phyloP scores from a whole-genome alignment of 2,329 filamentous ascomycete genomes.

The Stylonectria norvegica region DNA sequence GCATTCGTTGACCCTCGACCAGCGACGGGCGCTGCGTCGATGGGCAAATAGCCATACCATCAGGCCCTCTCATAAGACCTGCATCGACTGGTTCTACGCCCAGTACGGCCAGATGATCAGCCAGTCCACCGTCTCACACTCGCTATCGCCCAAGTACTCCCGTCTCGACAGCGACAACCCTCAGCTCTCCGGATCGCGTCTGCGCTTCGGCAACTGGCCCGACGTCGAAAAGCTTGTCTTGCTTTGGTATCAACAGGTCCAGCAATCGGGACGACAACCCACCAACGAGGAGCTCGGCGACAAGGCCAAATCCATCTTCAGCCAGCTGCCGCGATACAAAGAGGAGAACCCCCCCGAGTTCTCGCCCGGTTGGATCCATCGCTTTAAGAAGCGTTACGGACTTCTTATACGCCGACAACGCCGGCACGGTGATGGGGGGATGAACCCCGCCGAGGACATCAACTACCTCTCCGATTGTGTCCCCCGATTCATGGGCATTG shows the following conservation, averaged over 20 bases:
- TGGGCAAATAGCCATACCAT: constrained; percentile 57
- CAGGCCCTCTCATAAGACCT: constrained; percentile 58
- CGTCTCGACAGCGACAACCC: constrained; percentile 57
- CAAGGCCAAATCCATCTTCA: constrained; percentile 59
- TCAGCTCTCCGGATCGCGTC: constrained; percentile 58
- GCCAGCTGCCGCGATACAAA: constrained; percentile 56
- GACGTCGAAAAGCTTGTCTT: constrained; percentile 58
- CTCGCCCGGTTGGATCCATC: constrained; percentile 61
- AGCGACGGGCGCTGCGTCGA: constrained; percentile 56
- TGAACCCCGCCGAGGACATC: constrained; percentile 53
- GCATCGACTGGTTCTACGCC: constrained; percentile 60
- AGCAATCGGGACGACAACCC: constrained; percentile 52
- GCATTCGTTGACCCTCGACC: constrained; percentile 59
- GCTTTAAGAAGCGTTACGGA: constrained; percentile 62
- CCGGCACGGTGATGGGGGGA: constrained; percentile 45
- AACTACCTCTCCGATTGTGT: constrained; percentile 59
- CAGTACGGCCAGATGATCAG: constrained; percentile 60
- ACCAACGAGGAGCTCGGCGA: constrained; percentile 62
- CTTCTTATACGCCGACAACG: constrained; percentile 56
- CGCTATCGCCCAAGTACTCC: constrained; percentile 59
- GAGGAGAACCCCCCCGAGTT: constrained; percentile 60
- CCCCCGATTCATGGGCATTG: constrained; percentile 56
- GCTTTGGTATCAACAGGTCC: constrained; percentile 52
- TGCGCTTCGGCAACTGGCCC: constrained; percentile 63
- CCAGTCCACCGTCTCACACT: constrained; percentile 62